Conservation (phyloP, 2,329 filamentous ascomycete genomes). For the Fusarium hainanense region DNA sequence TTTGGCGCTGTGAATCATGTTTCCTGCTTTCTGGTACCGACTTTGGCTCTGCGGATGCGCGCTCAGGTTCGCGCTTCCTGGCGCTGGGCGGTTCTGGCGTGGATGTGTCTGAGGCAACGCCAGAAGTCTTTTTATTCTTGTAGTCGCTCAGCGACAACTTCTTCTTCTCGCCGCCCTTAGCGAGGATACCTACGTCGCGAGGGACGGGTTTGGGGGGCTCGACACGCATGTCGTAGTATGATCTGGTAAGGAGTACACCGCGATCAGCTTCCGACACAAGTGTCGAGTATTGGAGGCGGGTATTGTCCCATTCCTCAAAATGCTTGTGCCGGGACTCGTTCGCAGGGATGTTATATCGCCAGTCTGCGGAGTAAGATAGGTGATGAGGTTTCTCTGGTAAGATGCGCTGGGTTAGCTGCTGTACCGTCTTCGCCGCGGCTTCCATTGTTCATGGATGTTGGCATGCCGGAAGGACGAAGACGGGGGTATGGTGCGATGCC, state of each 20-base stretch:
- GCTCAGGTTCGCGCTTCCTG: conserved; percentile 50
- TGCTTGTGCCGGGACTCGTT: conserved; percentile 51
- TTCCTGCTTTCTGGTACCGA: conserved; percentile 39
- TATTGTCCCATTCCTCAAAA: conserved; percentile 62
- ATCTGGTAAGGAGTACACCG: conserved; percentile 66
- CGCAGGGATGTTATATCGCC: conserved; percentile 59
- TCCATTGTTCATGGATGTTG: conserved; percentile 63
- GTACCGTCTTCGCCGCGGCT: conserved; percentile 67
- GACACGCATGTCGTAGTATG: conserved; percentile 68
- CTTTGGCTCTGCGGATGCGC: conserved; percentile 43
- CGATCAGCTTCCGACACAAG: conserved; percentile 68
- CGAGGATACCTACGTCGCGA: conserved; percentile 54
- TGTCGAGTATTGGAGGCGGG: conserved; percentile 67
- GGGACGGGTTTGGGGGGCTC: conserved; percentile 57
- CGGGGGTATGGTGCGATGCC: conserved; percentile 38
- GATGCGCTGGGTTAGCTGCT: conserved; percentile 63
- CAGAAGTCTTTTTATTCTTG: conserved; percentile 63
- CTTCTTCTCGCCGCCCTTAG: conserved; percentile 61
- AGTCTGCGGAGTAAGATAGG: conserved; percentile 61
- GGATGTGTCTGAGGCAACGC: conserved; percentile 51
- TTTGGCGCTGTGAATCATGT: conserved; percentile 40
- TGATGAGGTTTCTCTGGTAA: conserved; percentile 65
- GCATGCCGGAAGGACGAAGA: conserved; percentile 51
- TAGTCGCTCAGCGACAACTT: conserved; percentile 70
- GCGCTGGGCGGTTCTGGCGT: conserved; percentile 51